These are phyloP conservation scores for Colletotrichum plurivorum DNA, from an alignment of 2,329 filamentous ascomycete genomes.

Conservation along the genomic window DNA sequence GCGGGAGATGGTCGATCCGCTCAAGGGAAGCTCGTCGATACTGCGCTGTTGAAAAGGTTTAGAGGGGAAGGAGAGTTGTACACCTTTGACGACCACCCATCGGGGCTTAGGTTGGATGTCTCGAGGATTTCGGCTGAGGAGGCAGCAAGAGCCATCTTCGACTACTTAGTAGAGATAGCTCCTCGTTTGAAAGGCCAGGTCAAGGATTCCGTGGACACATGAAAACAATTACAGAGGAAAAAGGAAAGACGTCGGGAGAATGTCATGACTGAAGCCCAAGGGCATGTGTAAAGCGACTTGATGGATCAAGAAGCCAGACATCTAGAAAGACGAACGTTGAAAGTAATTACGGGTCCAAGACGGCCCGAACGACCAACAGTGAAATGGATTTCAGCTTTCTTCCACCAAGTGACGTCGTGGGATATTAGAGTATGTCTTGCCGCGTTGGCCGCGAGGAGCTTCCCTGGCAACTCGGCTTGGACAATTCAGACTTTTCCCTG, in stretches of 20 bases:
- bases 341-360: too few relatives aligned
- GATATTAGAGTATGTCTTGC: slow-evolving; percentile 1
- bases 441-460: slow-evolving; percentile 26
- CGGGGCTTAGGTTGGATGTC: neutral
- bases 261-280: too few relatives aligned
- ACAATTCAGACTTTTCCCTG: slow-evolving; percentile 12
- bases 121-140: neutral
- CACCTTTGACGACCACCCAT: neutral
- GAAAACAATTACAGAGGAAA: neutral
- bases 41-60: neutral
- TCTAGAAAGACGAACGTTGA: too few relatives aligned
- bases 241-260: too few relatives aligned
- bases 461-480: slow-evolving; percentile 6
- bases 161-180: neutral
- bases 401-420: slow-evolving; percentile 26
- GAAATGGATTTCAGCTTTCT: neutral
- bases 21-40: neutral
- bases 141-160: neutral
- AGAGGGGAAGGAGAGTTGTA: neutral
- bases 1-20: neutral
- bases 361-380: too few relatives aligned
- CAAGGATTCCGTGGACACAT: neutral
- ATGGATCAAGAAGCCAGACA: too few relatives aligned
- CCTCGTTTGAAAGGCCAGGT: neutral
- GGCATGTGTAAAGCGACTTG: too few relatives aligned